A percentile compares a stretch with the other conserved stretches of the same genome.
phyloP scores from a whole-genome alignment of 306 rosid species.

The Trichosanthes truncata region DNA sequence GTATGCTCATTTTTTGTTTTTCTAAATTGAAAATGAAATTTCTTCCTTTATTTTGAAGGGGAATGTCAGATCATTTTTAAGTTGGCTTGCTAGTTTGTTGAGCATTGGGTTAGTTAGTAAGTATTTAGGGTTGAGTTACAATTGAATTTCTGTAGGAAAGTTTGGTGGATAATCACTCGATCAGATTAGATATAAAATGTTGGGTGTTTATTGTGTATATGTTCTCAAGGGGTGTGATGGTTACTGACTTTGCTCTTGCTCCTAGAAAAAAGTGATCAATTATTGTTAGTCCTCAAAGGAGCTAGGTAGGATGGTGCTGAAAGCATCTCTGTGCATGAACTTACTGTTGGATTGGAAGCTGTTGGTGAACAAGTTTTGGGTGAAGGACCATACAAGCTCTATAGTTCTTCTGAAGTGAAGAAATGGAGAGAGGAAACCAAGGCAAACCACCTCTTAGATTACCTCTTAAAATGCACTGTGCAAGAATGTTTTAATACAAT shows the following conservation, averaged over 20 bases:
- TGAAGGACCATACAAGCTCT: not conserved
- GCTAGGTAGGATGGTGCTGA: not conserved
- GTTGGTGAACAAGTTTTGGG: not conserved
- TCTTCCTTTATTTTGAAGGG: not conserved
- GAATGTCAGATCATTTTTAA: not conserved
- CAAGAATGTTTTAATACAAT: no score
- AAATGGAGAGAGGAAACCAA: not conserved
- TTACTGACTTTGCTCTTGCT: not conserved
- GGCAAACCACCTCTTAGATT: no score
- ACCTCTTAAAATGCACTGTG: not conserved
- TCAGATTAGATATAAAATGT: no score
- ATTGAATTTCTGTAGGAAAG: not conserved
- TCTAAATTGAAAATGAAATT: not conserved
- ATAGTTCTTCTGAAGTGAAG: not conserved
- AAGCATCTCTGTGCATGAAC: not conserved
- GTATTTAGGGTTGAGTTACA: not conserved
- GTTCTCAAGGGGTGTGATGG: not conserved
- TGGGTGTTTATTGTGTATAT: no score
- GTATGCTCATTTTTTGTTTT: slow-evolving; percentile 25
- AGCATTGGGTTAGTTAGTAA: not conserved
- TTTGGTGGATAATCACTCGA: not conserved
- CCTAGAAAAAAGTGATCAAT: not conserved
- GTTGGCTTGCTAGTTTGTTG: not conserved
- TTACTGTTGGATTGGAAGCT: not conserved
- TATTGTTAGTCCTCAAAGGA: not conserved